phyloP scores from a whole-genome alignment of 345 rosid species.

The Raphanus raphanistrum region DNA sequence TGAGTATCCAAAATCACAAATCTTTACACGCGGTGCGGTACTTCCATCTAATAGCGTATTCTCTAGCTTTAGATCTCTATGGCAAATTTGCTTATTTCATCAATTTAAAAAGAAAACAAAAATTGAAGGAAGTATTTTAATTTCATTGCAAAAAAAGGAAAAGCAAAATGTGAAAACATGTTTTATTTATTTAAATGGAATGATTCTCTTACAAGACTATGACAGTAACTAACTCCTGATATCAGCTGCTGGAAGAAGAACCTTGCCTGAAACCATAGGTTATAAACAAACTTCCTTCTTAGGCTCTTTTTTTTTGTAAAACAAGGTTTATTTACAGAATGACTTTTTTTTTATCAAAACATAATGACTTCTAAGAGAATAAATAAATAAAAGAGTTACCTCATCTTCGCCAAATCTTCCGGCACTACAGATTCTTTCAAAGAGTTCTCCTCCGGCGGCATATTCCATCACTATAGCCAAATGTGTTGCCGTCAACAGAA shows the following conservation, averaged over 20 bases:
- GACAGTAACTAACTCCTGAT: conserved; percentile 75
- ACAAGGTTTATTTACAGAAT: background rate
- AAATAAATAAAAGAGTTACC: conserved; percentile 37
- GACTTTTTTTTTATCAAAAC: background rate
- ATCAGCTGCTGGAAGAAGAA: conserved; percentile 79
- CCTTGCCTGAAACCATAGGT: conserved; percentile 51
- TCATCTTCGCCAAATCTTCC: conserved; percentile 73
- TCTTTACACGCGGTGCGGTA: conserved; percentile 60
- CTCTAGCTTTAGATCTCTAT: conserved; percentile 75
- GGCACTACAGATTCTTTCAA: conserved; percentile 60
- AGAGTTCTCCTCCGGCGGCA: conserved; percentile 77
- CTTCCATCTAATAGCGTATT: conserved; percentile 72
- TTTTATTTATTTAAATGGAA: background rate
- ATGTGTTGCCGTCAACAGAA: conserved; percentile 61
- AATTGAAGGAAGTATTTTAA: background rate
- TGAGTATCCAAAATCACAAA: conserved; percentile 74
- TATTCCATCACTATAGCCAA: conserved; percentile 77
- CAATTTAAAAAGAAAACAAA: background rate
- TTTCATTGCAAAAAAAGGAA: background rate
- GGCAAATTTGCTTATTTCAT: conserved; percentile 54
- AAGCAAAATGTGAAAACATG: background rate
- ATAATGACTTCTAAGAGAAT: background rate
- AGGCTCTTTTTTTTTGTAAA: background rate
- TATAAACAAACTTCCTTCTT: background rate
- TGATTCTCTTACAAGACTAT: conserved; percentile 56